Conservation (phyloP, 345 rosid genomes). For the Eutrema japonicum region DNA sequence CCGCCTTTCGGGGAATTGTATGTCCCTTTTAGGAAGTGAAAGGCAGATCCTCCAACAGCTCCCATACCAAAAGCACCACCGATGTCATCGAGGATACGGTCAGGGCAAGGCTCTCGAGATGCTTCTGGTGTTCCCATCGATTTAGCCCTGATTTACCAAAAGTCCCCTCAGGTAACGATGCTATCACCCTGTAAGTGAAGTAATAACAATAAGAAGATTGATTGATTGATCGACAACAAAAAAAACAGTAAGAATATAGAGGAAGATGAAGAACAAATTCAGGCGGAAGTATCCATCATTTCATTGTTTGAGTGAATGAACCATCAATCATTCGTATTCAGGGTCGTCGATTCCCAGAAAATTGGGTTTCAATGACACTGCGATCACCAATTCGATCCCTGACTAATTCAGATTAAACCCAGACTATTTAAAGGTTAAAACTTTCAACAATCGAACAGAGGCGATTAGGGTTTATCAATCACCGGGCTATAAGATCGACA, state of each 20-base stretch:
- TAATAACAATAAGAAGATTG: background rate
- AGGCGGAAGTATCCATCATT: background rate
- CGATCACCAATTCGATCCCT: background rate
- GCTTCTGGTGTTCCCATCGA: slow-evolving; percentile 81
- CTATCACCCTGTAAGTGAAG: slow-evolving; percentile 8
- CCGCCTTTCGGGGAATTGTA: slow-evolving; percentile 67
- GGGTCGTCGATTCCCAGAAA: background rate
- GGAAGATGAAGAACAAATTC: background rate
- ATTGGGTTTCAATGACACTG: slow-evolving; percentile 20
- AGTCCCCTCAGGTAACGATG: background rate
- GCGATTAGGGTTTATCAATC: slow-evolving; percentile 29
- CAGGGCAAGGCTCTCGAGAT: slow-evolving; percentile 84
- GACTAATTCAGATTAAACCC: background rate
- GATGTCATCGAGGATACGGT: slow-evolving; percentile 74
- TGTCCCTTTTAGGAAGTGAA: slow-evolving; percentile 70
- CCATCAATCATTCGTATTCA: background rate
- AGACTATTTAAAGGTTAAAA: background rate
- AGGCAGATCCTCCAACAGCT: slow-evolving; percentile 77
- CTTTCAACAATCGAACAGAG: slow-evolving; percentile 8
- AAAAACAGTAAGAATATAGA: background rate
- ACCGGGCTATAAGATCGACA: background rate
- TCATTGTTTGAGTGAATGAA: background rate
- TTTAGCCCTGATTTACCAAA: background rate
- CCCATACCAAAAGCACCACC: slow-evolving; percentile 94
- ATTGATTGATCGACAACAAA: background rate